These are phyloP conservation scores for Ogataea paradorogensis DNA, from an alignment of 805 yeast species.

Conservation along the genomic window DNA sequence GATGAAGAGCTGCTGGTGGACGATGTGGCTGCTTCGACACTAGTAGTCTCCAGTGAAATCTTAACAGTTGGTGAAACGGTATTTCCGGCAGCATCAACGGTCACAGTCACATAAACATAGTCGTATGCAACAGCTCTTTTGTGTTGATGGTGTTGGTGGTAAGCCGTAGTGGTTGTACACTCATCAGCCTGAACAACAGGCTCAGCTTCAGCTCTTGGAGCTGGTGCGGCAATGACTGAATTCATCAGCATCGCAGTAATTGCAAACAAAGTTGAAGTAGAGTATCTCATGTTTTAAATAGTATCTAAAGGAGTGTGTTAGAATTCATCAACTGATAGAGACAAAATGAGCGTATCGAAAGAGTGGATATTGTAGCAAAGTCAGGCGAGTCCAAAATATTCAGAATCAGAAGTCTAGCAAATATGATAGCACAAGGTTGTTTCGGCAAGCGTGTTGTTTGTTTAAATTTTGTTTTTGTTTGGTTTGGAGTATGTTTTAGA, in stretches of 20 bases:
- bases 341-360: not conserved
- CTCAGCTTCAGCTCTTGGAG: conserved; percentile 27
- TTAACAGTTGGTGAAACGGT: conserved; percentile 39
- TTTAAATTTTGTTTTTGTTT: conserved; percentile 2
- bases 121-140: conserved; percentile 54
- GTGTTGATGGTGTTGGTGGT: conserved; percentile 61
- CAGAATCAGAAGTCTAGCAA: too few relatives aligned
- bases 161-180: conserved; percentile 40
- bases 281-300: conserved; percentile 23
- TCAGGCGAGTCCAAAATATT: too few relatives aligned
- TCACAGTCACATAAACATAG: conserved; percentile 49
- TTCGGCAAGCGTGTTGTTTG: conserved; percentile 4
- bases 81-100: conserved; percentile 48
- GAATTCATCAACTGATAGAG: conserved; percentile 1
- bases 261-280: conserved; percentile 24
- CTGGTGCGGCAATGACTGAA: conserved; percentile 29
- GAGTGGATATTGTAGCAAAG: not conserved
- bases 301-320: conserved; percentile 10
- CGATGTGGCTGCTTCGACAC: conserved; percentile 21
- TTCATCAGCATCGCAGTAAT: conserved; percentile 26
- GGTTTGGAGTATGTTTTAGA: conserved; percentile 9
- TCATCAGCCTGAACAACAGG: conserved; percentile 32
- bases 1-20: conserved; percentile 2
- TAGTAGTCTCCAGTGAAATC: conserved; percentile 22
- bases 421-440: too few relatives aligned